Evolutionary conservation across 768 basidiomycete species (phyloP).

Genomic region (Lactifluus pinguis): DNA sequence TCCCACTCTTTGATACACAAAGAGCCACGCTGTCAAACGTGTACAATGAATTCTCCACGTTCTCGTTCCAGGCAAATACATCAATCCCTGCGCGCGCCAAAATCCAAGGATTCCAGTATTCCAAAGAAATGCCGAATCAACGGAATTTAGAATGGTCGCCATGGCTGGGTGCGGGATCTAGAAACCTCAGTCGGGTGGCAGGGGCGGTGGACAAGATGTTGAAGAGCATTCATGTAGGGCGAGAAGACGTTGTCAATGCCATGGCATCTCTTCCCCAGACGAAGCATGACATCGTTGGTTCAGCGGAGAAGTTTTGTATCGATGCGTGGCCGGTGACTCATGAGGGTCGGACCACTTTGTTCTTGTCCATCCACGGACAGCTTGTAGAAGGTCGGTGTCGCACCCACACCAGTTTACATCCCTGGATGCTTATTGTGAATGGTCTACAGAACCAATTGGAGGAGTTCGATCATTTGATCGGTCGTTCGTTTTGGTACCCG

Average conservation of each 20-base stretch:
- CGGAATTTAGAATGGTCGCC: conserved; percentile 68
- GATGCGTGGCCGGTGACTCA: conserved; percentile 76
- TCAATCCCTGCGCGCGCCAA: conserved; percentile 70
- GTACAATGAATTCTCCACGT: conserved; percentile 83
- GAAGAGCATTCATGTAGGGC: conserved; percentile 62
- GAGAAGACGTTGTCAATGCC: conserved; percentile 50
- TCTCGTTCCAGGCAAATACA: conserved; percentile 85
- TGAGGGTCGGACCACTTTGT: conserved; percentile 44
- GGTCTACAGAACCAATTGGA: conserved; percentile 47
- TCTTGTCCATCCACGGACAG: conserved; percentile 80
- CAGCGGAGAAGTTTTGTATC: conserved; percentile 76
- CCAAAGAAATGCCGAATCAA: conserved; percentile 70
- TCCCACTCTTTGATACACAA: conserved; percentile 73
- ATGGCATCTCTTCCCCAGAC: conserved; percentile 64
- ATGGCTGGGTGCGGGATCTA: conserved; percentile 58
- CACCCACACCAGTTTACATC: not conserved
- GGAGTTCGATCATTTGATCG: conserved; percentile 91
- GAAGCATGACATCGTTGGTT: conserved; percentile 70
- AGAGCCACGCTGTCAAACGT: conserved; percentile 57
- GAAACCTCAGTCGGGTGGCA: conserved; percentile 67
- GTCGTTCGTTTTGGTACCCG: conserved; percentile 78
- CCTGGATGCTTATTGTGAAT: not conserved
- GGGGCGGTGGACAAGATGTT: conserved; percentile 53
- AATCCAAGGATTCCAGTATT: conserved; percentile 55
- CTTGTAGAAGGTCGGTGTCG: conserved; percentile 78